phyloP scores from a whole-genome alignment of 73 alveolate species.

The Tetrahymena elliotti region DNA sequence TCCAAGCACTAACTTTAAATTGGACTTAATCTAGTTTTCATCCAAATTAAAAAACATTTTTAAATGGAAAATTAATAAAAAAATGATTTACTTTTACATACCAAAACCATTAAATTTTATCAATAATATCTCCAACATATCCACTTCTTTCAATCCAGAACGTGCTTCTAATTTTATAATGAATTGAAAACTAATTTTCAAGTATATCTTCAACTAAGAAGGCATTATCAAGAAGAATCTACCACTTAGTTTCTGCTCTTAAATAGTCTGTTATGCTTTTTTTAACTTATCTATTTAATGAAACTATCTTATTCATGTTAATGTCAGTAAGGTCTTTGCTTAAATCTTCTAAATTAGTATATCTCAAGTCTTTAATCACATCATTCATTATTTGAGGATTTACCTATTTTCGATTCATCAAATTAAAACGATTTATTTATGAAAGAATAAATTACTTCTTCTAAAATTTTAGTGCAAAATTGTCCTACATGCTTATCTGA shows the following conservation, averaged over 20 bases:
- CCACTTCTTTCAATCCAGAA: neutral
- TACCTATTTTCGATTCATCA: neutral
- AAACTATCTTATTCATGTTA: neutral
- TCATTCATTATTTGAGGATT: constrained; percentile 13
- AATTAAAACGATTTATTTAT: neutral
- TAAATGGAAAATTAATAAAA: neutral
- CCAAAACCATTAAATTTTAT: neutral
- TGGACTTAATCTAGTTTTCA: neutral
- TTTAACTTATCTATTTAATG: constrained; percentile 8
- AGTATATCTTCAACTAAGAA: neutral
- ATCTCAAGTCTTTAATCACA: constrained; percentile 6
- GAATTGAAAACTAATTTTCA: neutral
- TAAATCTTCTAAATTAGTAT: neutral
- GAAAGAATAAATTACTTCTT: neutral
- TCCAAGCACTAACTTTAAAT: neutral
- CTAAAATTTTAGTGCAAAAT: neutral
- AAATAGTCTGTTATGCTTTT: constrained; percentile 15
- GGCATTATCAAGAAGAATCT: neutral
- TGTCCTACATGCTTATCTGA: neutral
- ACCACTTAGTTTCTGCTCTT: constrained; percentile 36
- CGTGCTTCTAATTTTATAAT: neutral
- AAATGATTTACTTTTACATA: neutral
- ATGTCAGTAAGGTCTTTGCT: neutral
- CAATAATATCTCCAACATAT: neutral
- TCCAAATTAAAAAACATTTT: neutral